Percentiles rank a stretch among this genome's conserved stretches.
phyloP scores from a whole-genome alignment of 306 rosid species.

The Mimosa bimucronata region DNA sequence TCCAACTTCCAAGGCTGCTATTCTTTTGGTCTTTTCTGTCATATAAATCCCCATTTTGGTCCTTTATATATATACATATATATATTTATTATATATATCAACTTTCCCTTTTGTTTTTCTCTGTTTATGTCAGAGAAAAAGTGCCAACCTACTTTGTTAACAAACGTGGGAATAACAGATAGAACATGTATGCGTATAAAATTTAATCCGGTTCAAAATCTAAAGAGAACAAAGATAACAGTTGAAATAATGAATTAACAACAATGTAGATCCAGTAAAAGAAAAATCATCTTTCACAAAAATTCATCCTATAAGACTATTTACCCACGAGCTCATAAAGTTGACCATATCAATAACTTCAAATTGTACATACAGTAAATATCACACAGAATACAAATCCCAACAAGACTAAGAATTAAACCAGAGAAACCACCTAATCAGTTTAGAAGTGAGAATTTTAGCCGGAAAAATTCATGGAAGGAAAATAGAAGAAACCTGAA shows the following conservation, averaged over 20 bases:
- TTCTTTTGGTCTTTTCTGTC: not conserved
- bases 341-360: too few species aligned
- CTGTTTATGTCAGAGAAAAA: not conserved
- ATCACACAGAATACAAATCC: not conserved
- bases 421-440: not conserved
- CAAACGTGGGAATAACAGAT: not conserved
- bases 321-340: not conserved
- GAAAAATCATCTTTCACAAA: not conserved
- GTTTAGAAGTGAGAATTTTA: not conserved
- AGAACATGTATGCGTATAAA: not conserved
- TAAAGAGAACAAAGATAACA: not conserved
- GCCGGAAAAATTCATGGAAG: not conserved
- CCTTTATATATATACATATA: too few species aligned
- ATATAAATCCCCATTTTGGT: not conserved
- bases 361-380: not conserved
- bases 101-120: not conserved
- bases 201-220: not conserved
- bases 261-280: not conserved
- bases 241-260: not conserved
- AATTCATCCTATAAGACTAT: not conserved
- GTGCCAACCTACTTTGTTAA: not conserved
- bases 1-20: not conserved
- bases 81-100: too few species aligned
- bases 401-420: not conserved
- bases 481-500: constrained; percentile 58